Evolutionary conservation across 345 rosid species (phyloP).

Genomic region (Salix purpurea): DNA sequence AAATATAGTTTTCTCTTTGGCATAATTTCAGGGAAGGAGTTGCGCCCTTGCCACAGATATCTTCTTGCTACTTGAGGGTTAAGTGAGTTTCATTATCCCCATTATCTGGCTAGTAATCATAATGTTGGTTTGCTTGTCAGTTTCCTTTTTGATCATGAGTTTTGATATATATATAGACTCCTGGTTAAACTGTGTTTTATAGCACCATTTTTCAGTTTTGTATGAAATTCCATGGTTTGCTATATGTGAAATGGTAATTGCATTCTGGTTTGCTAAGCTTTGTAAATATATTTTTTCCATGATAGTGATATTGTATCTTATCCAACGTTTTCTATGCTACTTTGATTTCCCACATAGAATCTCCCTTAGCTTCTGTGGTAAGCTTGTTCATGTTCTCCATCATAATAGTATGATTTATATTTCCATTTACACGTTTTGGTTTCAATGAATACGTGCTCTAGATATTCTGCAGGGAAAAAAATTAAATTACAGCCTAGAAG

Average conservation of each 20-base stretch:
- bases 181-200: background rate
- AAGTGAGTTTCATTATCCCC: conserved; percentile 33
- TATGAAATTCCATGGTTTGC: background rate
- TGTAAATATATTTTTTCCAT: background rate
- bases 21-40: conserved; percentile 31
- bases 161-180: background rate
- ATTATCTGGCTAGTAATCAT: background rate
- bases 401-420: background rate
- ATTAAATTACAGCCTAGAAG: background rate
- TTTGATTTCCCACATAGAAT: background rate
- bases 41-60: conserved; percentile 42
- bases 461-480: background rate
- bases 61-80: conserved; percentile 42
- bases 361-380: background rate
- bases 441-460: background rate
- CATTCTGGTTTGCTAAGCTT: background rate
- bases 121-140: background rate
- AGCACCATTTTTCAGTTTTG: background rate
- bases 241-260: background rate
- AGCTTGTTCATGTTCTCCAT: background rate
- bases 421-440: background rate
- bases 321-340: background rate
- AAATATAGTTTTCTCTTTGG: conserved; percentile 9
- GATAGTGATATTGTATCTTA: background rate
- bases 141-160: background rate